Percentiles rank a stretch among this genome's conserved stretches.
phyloP scores from a whole-genome alignment of 805 yeast species.

The Candida glaebosa region DNA sequence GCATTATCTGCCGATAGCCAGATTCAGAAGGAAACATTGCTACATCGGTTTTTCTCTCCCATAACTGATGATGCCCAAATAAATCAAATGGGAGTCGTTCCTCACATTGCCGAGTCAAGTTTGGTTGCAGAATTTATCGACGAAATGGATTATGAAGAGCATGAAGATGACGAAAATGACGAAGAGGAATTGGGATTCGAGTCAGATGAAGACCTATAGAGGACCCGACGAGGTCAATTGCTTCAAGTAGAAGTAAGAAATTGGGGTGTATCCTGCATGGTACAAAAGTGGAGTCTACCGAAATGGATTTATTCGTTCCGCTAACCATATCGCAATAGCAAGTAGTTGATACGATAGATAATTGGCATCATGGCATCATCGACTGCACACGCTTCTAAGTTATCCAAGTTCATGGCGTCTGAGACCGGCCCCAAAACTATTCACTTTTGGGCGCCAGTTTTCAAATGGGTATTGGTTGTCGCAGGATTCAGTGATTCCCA shows the following conservation, averaged over 20 bases:
- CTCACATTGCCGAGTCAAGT: neutral
- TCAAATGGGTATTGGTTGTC: constrained; percentile 81
- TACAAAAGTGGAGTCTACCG: neutral
- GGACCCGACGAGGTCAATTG: too few relatives aligned
- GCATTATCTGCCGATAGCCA: neutral
- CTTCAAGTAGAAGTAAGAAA: too few relatives aligned
- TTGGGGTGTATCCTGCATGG: too few relatives aligned
- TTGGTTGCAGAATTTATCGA: too few relatives aligned
- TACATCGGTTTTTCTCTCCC: neutral
- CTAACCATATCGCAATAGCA: neutral
- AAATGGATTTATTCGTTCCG: neutral
- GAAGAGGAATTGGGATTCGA: neutral
- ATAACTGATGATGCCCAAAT: neutral
- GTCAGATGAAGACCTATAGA: constrained; percentile 2
- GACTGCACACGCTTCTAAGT: constrained; percentile 45
- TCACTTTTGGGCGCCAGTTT: constrained; percentile 82
- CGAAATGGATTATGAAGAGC: neutral
- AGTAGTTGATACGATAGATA: constrained; percentile 15
- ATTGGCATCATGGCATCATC: constrained; percentile 22
- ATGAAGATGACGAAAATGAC: constrained; percentile 2
- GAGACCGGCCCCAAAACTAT: constrained; percentile 97
- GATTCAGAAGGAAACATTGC: neutral
- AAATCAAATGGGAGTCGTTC: neutral
- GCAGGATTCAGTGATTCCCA: constrained; percentile 86
- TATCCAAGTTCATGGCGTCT: constrained; percentile 70